Percentiles rank a stretch among this genome's conserved stretches.
Evolutionary conservation across 306 rosid genomes (phyloP).

Genomic region (Lupinus albus): DNA sequence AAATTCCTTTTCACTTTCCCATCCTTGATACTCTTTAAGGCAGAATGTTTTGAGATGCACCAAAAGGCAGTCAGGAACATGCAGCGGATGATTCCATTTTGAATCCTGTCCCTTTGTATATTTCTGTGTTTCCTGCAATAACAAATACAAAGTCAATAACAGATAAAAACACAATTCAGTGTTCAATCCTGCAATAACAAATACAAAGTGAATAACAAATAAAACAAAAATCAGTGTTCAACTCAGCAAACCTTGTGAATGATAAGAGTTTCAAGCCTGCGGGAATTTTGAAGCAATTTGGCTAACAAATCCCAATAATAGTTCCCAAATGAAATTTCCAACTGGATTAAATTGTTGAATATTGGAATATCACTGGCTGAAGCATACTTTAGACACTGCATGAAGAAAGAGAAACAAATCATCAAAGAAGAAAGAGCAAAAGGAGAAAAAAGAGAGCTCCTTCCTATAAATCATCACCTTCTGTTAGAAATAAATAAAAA

Average conservation of each 20-base stretch:
- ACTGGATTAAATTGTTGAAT: slow-evolving; percentile 38
- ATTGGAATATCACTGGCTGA: slow-evolving; percentile 27
- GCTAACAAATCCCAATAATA: slow-evolving; percentile 39
- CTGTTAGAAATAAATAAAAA: not conserved
- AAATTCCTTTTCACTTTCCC: slow-evolving; percentile 36
- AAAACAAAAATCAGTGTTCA: slow-evolving; percentile 15
- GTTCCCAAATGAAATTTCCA: slow-evolving; percentile 39
- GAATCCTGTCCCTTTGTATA: slow-evolving; percentile 26
- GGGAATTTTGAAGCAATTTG: slow-evolving; percentile 21
- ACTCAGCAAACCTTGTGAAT: slow-evolving; percentile 40
- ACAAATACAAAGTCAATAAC: slow-evolving; percentile 2
- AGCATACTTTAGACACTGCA: slow-evolving; percentile 40
- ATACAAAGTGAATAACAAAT: not conserved
- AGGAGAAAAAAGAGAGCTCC: not conserved
- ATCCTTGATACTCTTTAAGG: slow-evolving; percentile 35
- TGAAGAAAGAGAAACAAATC: slow-evolving; percentile 12
- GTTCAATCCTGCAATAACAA: slow-evolving; percentile 29
- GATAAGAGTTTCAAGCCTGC: slow-evolving; percentile 38
- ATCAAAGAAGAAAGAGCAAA: not conserved
- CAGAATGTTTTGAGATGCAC: slow-evolving; percentile 37
- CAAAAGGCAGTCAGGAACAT: slow-evolving; percentile 38
- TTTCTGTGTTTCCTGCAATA: slow-evolving; percentile 26
- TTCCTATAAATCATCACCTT: not conserved
- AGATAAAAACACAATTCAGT: slow-evolving; percentile 1
- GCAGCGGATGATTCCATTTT: slow-evolving; percentile 30